phyloP scores from a whole-genome alignment of 257 asterid species.

The Petunia secreta region DNA sequence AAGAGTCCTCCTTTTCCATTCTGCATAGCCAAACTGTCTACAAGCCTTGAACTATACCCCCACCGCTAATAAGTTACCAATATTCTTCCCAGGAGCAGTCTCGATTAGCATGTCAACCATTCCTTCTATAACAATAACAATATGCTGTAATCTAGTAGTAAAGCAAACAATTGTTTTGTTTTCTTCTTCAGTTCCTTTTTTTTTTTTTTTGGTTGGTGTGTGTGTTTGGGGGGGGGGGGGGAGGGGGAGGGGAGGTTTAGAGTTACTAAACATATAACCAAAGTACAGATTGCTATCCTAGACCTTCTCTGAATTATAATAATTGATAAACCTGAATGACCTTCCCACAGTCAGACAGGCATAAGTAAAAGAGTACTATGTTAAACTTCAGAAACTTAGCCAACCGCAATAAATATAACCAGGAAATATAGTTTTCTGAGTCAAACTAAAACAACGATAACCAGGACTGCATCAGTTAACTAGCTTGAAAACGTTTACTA shows the following conservation, averaged over 20 bases:
- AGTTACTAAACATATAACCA: not conserved
- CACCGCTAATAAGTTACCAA: not conserved
- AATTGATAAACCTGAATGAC: not conserved
- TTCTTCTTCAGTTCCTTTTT: too few relatives aligned
- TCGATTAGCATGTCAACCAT: not conserved
- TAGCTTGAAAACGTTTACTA: not conserved
- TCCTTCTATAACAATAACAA: not conserved
- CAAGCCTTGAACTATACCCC: not conserved
- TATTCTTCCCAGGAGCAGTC: not conserved
- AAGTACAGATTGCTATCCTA: not conserved
- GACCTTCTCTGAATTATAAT: not conserved
- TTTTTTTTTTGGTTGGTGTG: too few relatives aligned
- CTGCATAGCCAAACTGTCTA: not conserved
- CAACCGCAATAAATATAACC: conserved; percentile 8
- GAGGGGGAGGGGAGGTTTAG: not conserved
- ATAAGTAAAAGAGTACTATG: not conserved
- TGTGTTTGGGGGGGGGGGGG: too few relatives aligned
- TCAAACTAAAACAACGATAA: not conserved
- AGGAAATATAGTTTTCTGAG: not conserved
- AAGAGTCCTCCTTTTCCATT: not conserved
- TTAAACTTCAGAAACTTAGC: not conserved
- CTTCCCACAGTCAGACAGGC: not conserved
- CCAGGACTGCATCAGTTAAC: not conserved
- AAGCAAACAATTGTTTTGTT: not conserved
- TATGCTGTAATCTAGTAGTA: not conserved